These are phyloP conservation scores for Alisma plantagoaquatica DNA, from an alignment of 106 monocot species.

Conservation along the genomic window DNA sequence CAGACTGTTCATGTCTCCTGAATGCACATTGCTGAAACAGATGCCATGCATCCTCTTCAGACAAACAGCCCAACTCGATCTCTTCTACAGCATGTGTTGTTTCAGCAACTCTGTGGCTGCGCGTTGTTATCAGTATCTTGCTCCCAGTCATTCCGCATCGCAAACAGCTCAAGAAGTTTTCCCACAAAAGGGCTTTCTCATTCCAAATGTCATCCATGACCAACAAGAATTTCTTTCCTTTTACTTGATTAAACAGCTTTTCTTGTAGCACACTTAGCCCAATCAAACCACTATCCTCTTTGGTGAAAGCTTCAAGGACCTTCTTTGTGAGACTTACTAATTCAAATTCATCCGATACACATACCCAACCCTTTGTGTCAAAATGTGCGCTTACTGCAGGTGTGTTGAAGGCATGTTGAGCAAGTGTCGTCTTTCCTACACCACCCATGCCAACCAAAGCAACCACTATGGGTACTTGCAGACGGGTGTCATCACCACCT, in stretches of 20 bases:
- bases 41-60: conserved; percentile 12
- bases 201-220: not conserved
- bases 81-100: not conserved
- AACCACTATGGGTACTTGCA: too few species aligned
- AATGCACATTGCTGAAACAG: conserved; percentile 11
- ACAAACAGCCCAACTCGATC: conserved; percentile 2
- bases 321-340: too few species aligned
- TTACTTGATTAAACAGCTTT: not conserved
- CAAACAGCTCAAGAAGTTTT: not conserved
- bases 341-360: not conserved
- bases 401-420: too few species aligned
- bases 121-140: not conserved
- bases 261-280: not conserved
- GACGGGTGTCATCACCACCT: too few species aligned
- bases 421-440: too few species aligned
- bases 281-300: too few species aligned
- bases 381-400: not conserved
- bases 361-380: not conserved
- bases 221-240: not conserved
- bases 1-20: not conserved
- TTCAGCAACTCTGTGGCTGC: not conserved
- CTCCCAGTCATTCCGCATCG: not conserved
- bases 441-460: too few species aligned
- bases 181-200: not conserved
- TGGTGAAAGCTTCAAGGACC: too few species aligned